Evolutionary conservation across 805 yeast genomes (phyloP), one percentile per base, ranked within the genome.

Genomic region (Brettanomyces anomalus): DNA sequence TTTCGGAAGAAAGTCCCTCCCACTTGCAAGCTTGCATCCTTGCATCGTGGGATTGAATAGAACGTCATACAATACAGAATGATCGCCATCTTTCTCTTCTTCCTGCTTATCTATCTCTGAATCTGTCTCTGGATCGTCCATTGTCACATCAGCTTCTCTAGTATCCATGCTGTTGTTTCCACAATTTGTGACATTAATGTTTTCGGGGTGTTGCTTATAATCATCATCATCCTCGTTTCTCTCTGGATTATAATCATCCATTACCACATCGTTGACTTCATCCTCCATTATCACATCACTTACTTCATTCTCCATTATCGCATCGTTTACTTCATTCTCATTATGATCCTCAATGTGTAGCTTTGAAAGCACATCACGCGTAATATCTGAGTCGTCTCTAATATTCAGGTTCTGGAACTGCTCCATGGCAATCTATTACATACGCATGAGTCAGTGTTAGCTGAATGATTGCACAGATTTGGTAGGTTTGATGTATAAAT

Each of bases 11-110:
- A 16, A 32, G 15, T 15, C 18, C 15, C 21, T 10, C 14, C 40
- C 40, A 26, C 40, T 37, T 15, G 40, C 40, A 19, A 37, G 21
- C 5, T 33, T 14, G 24, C 40, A 37, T 15, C 40, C 40, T 10
- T 24, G 19, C 21, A 37, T 14, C n/a, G 40, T 26, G n/a, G 40
- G 40, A 15, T 37, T 10, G 15, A 37, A 28, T 14, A 36, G n/a
- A 15, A 36, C 31, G 16, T 36, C 18, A 17, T 19, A 20, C 18
- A 36, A 14, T 31, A 21, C 18, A 2, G 39, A 36, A 36, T 36
- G 39, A n/a, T 36, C 39, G 15, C 30, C 24, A 6, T 16, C 21
- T n/a, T 37, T 30, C n/a, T 18, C 38, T 17, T 14, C 11, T 19
- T 36, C n/a, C n/a, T n/a, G 36, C 17, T 33, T 17, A 33, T 33